Evolutionary conservation across 257 asterid species (phyloP).

Genomic region (Scutellaria barbata): DNA sequence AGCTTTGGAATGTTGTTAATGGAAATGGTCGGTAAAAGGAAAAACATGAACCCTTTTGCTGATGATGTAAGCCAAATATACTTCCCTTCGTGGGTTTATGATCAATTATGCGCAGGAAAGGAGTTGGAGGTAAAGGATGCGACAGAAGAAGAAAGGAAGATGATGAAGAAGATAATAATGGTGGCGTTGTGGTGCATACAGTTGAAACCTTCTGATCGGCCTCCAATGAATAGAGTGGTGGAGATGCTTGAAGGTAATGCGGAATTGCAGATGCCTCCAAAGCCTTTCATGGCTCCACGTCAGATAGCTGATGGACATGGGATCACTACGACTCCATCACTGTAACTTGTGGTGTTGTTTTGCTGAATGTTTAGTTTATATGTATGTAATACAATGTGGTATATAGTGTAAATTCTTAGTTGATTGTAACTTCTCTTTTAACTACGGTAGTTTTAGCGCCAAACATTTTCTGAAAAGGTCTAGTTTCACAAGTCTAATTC

Average conservation of each 20-base stretch:
- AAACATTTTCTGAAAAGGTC: no score
- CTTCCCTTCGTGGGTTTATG: constrained; percentile 53
- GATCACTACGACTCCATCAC: not conserved
- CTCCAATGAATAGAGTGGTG: constrained; percentile 50
- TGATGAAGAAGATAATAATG: constrained; percentile 44
- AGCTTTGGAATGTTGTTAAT: constrained; percentile 52
- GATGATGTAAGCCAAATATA: constrained; percentile 47
- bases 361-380: not conserved
- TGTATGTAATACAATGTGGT: not conserved
- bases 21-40: constrained; percentile 48
- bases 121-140: constrained; percentile 44
- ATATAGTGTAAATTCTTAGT: not conserved
- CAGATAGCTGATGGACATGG: constrained; percentile 42
- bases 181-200: constrained; percentile 62
- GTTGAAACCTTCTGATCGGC: constrained; percentile 56
- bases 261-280: constrained; percentile 50
- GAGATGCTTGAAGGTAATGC: constrained; percentile 56
- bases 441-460: no score
- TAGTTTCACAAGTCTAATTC: no score
- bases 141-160: constrained; percentile 40
- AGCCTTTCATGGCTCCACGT: constrained; percentile 48
- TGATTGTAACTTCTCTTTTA: not conserved
- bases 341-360: not conserved
- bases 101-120: constrained; percentile 40
- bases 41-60: constrained; percentile 41